Evolutionary conservation across 176 grass and related monocot species (phyloP), one percentile per base, ranked within the genome.

Genomic region (Oryza rufipogon): DNA sequence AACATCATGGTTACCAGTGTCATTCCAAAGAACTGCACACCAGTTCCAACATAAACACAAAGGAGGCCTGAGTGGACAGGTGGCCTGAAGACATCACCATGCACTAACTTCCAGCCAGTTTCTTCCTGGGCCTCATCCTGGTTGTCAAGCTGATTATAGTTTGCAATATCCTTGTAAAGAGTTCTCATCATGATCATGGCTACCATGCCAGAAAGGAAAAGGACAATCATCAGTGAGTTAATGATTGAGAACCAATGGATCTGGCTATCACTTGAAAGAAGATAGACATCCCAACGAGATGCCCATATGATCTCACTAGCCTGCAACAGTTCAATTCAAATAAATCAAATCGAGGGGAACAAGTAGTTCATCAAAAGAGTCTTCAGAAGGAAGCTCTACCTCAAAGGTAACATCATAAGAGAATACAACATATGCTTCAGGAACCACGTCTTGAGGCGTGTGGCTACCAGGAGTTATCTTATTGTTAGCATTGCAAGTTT

Each of bases 171-270:
- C 71, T 89, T 92, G 75, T 92, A 89, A 79, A 94, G 90, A n/a
- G 92, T 94, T 85, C 92, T 94, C 90, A 94, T 89, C 92, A 92
- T 94, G 80, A 94, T 92, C 89, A 94, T 94, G 69, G 87, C 92
- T n/a, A 94, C 88, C 89, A 91, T 90, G 48, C 89, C 85, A 60
- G 92, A 94, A 77, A 94, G 90, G 82, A 94, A 94, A 38, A 94
- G 89, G 39, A 92, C 87, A 87, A 94, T 94, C 92, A 94, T 89
- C 72, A 94, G 76, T 36, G 92, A 94, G 58, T 94, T 94, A 61
- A 94, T 82, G 28, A 94, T 91, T 61, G 92, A 94, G 77, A 94
- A 92, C 92, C 89, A 94, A 61, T 94, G 92, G 72, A 91, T 94
- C 87, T 87, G 92, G 44, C 88, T 89, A 73, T 94, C 89, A 73